Base-by-base conservation (phyloP, 2,329 filamentous ascomycete genomes). In the Colletotrichum tamarilloi region DNA sequence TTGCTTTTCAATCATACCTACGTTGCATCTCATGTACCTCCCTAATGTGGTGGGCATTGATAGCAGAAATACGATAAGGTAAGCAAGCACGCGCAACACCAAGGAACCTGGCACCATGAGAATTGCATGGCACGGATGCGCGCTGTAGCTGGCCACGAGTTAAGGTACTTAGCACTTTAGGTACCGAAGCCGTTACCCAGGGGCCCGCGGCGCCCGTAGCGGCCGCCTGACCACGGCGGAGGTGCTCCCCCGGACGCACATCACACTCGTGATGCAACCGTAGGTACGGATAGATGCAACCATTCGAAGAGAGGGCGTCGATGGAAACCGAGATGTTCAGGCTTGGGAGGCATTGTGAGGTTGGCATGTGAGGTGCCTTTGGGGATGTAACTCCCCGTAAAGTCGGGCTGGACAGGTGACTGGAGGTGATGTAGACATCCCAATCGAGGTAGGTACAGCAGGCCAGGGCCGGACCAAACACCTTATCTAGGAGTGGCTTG, bases 171-270 rank as follows among this genome's bases (percentile, higher is more conserved):
- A 12, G 32, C 32, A 35, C 11, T 12, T 12, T 42, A 42, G 38
- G 14, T 42, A 42, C 38, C 7, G 38, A 42, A 19, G 32, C 4
- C 38, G 38, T 6, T 8, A 42, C 28, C 62, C 19, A 64, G 46
- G 62, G 28, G 62, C 35, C 62, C 49, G 49, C 62, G 62, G n/a
- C 62, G 49, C 49, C 62, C 22, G 30, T 26, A 38, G 14, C 62
- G 30, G 22, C 62, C 60, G 42, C 60, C 60, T 63, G 60, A 53
- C 42, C 60, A 19, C 46, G 28, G 42, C 42, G 49, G 60, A 63
- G 57, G 22, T 38, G 56, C n/a, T 35, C 5, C 19, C 26, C n/a
- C 56, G 42, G 19, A 49, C 42, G 42, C 42, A 49, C 42, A 19
- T 49, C 42, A 49, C 56, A 35, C n/a, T 16, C 7, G 22, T 38